Base-by-base conservation (phyloP, 371 early-diverging fungal species). In the Mucor lusitanicus region DNA sequence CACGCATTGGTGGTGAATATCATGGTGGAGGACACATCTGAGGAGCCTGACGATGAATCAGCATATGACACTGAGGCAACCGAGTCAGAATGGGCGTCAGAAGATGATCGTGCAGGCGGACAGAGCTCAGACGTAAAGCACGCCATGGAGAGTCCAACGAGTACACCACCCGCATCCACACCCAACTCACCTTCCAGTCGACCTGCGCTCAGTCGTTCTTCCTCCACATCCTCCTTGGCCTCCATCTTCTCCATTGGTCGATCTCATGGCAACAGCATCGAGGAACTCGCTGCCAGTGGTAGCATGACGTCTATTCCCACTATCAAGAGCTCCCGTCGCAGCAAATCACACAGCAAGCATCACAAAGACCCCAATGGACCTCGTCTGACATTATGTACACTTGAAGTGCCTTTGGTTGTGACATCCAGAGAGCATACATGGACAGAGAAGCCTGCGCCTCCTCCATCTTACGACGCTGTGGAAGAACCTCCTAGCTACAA, bases 191-290 rank as follows among this genome's bases (percentile, higher is more conserved):
- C 71, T 44, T 74, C 81, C 7, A 65, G 61, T 9, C 75, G 79
- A 6, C 80, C 80, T 17, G 42, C 66, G 7, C 64, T 81, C 11
- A 76, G 75, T 28, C 70, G 82, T 9, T 71, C 82, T 2, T 78
- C 82, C 1, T 81, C 82, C 9, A 66, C 82, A 1, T 79, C 82
- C 5, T 79, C 82, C 19, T 61, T 82, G 5, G 84, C 83, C 44
- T 86, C 63, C 63, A 78, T 77, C n/a, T 79, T 80, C 17, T 81
- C 83, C 30, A 78, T 84, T 30, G 80, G 81, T 25, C 50, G 69
- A 12, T 59, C 64, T 59, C 69, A 60, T 59, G 68, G 57, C 25
- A 54, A 65, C 19, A 61, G 42, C 11, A 46, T 35, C 23, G 59
- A 19, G 27, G 56, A 50, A n/a, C 50, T 50, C 23, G 60, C 61